Evolutionary conservation across 352 stramenopile genomes (phyloP).

Genomic region (Pythium aquatile): DNA sequence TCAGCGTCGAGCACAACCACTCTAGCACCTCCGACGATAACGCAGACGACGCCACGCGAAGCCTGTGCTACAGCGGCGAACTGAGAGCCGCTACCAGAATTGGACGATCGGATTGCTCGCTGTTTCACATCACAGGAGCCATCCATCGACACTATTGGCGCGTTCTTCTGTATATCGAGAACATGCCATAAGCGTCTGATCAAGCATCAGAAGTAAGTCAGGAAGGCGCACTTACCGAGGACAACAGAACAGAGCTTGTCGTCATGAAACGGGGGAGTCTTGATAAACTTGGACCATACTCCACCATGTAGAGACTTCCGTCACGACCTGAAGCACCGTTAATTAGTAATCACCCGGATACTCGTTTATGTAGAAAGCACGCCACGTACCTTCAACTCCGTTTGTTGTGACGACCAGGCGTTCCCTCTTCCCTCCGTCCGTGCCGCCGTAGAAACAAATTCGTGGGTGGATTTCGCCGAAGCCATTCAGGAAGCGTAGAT

Average conservation of each 20-base stretch:
- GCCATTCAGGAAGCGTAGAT: conserved; percentile 14
- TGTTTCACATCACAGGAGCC: background rate
- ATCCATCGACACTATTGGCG: background rate
- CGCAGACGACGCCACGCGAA: conserved; percentile 54
- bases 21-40: conserved; percentile 31
- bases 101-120: background rate
- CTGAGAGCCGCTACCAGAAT: background rate
- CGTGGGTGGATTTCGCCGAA: background rate
- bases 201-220: background rate
- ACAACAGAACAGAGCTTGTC: background rate
- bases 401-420: conserved; percentile 33
- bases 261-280: background rate
- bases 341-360: background rate
- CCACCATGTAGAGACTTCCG: conserved; percentile 1
- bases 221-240: background rate
- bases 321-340: background rate
- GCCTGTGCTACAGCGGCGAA: conserved; percentile 41
- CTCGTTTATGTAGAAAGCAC: too few relatives aligned
- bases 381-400: conserved; percentile 7
- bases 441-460: conserved; percentile 45
- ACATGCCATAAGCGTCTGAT: background rate
- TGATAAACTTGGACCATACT: background rate
- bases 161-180: background rate
- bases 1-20: conserved; percentile 63
- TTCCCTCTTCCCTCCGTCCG: conserved; percentile 29